Evolutionary conservation across 192 early-diverging fungal genomes (phyloP), one percentile per base, ranked within the genome.

Genomic region (Coemansia nantahalensis): DNA sequence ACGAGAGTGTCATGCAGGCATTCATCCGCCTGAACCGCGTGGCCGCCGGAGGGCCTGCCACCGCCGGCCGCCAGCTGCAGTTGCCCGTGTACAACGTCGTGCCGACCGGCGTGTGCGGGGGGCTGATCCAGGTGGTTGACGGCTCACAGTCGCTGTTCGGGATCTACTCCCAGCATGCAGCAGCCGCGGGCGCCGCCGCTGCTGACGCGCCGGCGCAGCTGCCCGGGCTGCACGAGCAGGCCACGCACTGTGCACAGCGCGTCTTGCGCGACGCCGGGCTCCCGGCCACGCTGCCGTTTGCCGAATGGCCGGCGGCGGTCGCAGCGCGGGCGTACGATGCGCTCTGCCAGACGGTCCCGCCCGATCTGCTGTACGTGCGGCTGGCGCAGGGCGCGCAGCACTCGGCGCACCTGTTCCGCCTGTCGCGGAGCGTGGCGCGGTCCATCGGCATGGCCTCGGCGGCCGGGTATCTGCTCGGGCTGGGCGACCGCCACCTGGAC

Each of bases 81-180:
- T n/a, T 73, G 47, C 49, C 59, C 2, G 56, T 57, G 9, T 78
- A 78, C 28, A 62, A 62, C 14, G 90, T 97, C 0, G 84, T 95
- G 15, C 95, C 95, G 0, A 78, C 93, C 7, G 86, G 87, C 18
- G 73, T 82, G 17, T 80, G 83, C 42, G 89, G 84, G n/a, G 95
- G 94, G 1, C 86, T 97, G 80, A 93, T 95, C 39, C 84, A 95
- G 56, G 95, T 92, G 83, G 88, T 98, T 7, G 84, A 91, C 14
- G 78, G 82, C 54, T 83, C 86, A 8, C 79, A 80, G 0, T 84
- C 85, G 0, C 46, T 97, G 13, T 97, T 89, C 62, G 33, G 62
- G 24, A 37, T 70, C 8, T 67, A 65, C 16, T 46, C 57, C 6
- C 56, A 65, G 34, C 30, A 53, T 31, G 24, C 40, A 1, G 39